These are phyloP conservation scores for Solanum clarkiae DNA, from an alignment of 257 asterid species.

Conservation along the genomic window DNA sequence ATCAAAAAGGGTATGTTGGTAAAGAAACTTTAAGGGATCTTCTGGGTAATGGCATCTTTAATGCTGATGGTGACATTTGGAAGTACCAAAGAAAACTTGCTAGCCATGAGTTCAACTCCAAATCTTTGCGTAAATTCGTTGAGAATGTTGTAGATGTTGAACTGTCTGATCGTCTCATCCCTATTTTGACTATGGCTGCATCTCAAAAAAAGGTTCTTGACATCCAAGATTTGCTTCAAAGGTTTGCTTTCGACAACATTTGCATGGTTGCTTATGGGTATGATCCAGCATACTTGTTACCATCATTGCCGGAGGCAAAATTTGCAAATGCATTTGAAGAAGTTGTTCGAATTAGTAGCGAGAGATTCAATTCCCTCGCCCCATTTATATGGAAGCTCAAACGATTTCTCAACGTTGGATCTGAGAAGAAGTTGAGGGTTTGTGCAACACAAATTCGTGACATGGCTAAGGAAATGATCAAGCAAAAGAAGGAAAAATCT, in stretches of 20 bases:
- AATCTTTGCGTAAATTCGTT: slow-evolving; percentile 36
- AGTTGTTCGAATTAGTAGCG: background rate
- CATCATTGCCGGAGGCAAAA: background rate
- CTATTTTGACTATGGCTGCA: slow-evolving; percentile 16
- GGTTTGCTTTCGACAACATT: slow-evolving; percentile 5
- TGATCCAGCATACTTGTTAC: slow-evolving; percentile 4
- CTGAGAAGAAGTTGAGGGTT: background rate
- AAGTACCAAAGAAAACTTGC: slow-evolving; percentile 47
- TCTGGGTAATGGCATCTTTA: slow-evolving; percentile 59
- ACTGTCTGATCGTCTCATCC: slow-evolving; percentile 28
- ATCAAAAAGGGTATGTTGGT: slow-evolving; percentile 35
- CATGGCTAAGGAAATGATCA: background rate
- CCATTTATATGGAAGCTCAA: slow-evolving; percentile 1
- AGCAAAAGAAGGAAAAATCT: background rate
- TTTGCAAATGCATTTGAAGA: slow-evolving; percentile 5
- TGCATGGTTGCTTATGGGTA: slow-evolving; percentile 7
- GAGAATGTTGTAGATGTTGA: slow-evolving; percentile 35
- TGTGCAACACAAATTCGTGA: background rate
- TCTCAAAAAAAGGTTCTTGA: background rate
- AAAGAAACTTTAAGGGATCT: slow-evolving; percentile 19
- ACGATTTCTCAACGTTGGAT: background rate
- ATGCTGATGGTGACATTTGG: slow-evolving; percentile 48
- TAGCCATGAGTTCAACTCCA: slow-evolving; percentile 52
- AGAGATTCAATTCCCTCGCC: background rate
- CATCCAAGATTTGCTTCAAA: slow-evolving; percentile 1